Evolutionary conservation across 331 rosid species (phyloP).

Genomic region (Rhamnella rubrinervis): DNA sequence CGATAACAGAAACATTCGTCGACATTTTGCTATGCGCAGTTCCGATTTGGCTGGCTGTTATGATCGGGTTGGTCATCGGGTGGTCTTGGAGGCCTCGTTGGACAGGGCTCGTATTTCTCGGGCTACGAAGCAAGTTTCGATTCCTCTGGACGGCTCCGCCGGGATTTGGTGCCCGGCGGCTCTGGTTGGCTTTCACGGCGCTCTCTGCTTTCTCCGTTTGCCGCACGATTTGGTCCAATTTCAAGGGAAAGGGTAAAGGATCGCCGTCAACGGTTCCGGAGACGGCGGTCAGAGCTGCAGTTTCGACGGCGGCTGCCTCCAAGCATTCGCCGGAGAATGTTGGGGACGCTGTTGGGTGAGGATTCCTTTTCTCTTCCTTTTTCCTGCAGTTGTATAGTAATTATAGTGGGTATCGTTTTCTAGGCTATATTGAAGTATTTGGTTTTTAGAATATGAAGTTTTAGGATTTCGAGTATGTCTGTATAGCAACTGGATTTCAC

Average conservation of each 20-base stretch:
- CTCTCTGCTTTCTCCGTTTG: conserved; percentile 86
- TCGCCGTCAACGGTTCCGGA: conserved; percentile 28
- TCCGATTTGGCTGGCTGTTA: conserved; percentile 97
- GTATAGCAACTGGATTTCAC: no score
- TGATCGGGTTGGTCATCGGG: conserved; percentile 87
- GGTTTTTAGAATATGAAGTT: neutral
- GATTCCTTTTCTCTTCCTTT: conserved; percentile 1
- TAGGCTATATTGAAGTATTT: no score
- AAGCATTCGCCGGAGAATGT: conserved; percentile 18
- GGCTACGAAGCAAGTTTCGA: conserved; percentile 81
- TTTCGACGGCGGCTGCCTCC: conserved; percentile 6
- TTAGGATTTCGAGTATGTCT: neutral
- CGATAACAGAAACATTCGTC: conserved; percentile 84
- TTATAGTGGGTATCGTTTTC: neutral
- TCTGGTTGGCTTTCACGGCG: conserved; percentile 93
- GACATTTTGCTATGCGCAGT: conserved; percentile 91
- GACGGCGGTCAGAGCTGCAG: conserved; percentile 19
- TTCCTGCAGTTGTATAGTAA: neutral
- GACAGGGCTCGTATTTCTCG: conserved; percentile 88
- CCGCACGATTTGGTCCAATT: conserved; percentile 72
- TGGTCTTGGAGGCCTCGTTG: conserved; percentile 99
- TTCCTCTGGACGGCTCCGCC: conserved; percentile 93
- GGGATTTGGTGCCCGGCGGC: conserved; percentile 90
- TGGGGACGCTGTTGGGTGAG: conserved; percentile 41
- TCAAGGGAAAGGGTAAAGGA: conserved; percentile 42